Evolutionary conservation across 139 green algal genomes (phyloP).

Genomic region (Astrephomene gubernaculifera): DNA sequence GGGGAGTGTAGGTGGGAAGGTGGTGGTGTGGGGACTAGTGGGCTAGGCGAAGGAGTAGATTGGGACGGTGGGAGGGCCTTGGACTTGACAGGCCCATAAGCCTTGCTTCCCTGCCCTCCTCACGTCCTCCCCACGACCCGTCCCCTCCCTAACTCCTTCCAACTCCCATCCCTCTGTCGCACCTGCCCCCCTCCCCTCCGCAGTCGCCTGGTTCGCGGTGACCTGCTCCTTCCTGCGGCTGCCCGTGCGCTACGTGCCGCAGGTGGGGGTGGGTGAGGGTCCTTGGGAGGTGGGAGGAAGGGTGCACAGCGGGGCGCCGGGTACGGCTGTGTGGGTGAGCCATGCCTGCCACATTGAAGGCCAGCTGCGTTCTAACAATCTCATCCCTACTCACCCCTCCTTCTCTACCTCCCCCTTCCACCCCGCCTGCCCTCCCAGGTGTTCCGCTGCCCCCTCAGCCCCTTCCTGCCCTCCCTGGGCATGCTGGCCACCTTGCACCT

Average conservation of each 20-base stretch:
- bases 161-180: not conserved
- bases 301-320: no score
- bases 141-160: not conserved
- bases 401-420: not conserved
- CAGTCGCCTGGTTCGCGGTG: slow-evolving; percentile 42
- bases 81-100: no score
- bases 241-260: slow-evolving; percentile 49
- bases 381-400: no score
- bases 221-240: slow-evolving; percentile 55
- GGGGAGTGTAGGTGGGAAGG: no score
- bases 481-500: slow-evolving; percentile 83
- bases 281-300: not conserved
- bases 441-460: slow-evolving; percentile 76
- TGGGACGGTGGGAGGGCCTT: no score
- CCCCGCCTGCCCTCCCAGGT: not conserved
- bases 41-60: no score
- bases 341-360: no score
- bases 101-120: no score
- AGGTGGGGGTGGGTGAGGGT: slow-evolving; percentile 18
- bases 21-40: no score
- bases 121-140: no score
- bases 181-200: not conserved
- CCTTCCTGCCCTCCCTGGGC: slow-evolving; percentile 71
- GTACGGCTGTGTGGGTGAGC: no score
- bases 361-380: no score